Percentiles rank a stretch among this genome's conserved stretches.
Evolutionary conservation across 176 grass and related monocot species (phyloP).

Genomic region (Miscanthus lutarioriparius): DNA sequence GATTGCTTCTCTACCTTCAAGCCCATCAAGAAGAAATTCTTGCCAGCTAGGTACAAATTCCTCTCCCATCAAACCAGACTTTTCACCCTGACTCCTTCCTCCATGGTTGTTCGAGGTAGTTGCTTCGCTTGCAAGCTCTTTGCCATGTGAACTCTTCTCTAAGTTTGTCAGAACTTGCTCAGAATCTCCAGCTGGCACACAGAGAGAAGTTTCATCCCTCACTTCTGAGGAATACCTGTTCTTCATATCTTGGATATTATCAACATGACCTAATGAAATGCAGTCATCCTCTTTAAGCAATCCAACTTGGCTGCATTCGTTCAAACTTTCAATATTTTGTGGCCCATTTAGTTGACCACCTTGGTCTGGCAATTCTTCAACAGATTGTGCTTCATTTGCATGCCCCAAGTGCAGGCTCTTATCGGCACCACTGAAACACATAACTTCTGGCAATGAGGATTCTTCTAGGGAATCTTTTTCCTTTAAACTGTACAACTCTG

Average conservation of each 20-base stretch:
- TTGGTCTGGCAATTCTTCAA: constrained; percentile 21
- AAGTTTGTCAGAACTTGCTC: constrained; percentile 23
- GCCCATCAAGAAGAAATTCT: constrained; percentile 51
- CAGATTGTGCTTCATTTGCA: constrained; percentile 15
- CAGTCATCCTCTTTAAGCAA: not conserved
- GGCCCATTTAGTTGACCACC: constrained; percentile 7
- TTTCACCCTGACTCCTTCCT: constrained; percentile 30
- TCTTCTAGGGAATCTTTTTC: not conserved
- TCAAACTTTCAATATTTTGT: constrained; percentile 14
- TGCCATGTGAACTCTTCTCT: constrained; percentile 30
- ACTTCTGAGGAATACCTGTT: not conserved
- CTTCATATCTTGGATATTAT: not conserved
- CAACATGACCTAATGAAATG: constrained; percentile 24
- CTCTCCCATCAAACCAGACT: constrained; percentile 12
- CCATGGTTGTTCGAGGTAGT: constrained; percentile 36
- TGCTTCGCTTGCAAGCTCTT: constrained; percentile 43
- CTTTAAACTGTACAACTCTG: not conserved
- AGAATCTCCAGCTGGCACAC: constrained; percentile 9
- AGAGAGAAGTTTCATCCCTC: not conserved
- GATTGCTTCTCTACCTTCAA: constrained; percentile 63
- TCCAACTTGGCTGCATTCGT: not conserved
- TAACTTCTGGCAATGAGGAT: not conserved
- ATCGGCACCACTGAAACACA: constrained; percentile 18
- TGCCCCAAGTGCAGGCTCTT: not conserved
- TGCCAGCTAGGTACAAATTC: constrained; percentile 45